Base-by-base conservation (phyloP, 164 flowering plant genomes). In the Warburgia ugandensis region DNA sequence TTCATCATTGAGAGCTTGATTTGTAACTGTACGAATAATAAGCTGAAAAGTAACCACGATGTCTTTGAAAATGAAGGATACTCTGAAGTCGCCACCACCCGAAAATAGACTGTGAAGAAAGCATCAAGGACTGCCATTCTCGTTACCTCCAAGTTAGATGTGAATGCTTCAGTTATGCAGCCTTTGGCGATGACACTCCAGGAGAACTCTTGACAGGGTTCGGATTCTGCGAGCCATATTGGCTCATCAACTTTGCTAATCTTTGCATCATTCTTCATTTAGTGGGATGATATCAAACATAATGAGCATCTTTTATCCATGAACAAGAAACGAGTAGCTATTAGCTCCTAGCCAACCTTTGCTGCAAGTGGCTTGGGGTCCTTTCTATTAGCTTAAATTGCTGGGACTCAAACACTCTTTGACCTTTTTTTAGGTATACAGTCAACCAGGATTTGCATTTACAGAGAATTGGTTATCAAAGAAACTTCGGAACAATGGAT, bases 81-180 rank as follows among this genome's bases (percentile, higher is more conserved):
- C 86, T 19, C 42, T 83, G 56, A 83, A 58, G 73, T 71, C 86
- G 12, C 74, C 82, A 40, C 90, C 90, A 23, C 63, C 84, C 5
- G 86, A 83, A 61, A 80, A 73, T 45, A 65, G 56, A 69, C 76
- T 5, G 80, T 83, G 84, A 83, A 80, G 74, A 83, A 63, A 50
- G 84, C 83, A 4, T 78, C 84, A 2, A 59, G 53, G 69, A 14
- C 45, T n/a, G 69, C 81, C 42, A 56, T 81, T 28, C 52, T 69
- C 38, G 49, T 76, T 25, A 84, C 83, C 50, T 81, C 71, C 81
- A 81, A 53, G 74, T 84, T 52, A 73, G 71, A 37, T 84, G 92
- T 55, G 87, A 80, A 51, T 63, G 85, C 61, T 73, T 80, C 27
- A 87, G 92, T n/a, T 84, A 84, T 63, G 87, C 83, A 17, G 83